Conservation (phyloP, 176 grass and related monocot species). For the Raddia guianensis region DNA sequence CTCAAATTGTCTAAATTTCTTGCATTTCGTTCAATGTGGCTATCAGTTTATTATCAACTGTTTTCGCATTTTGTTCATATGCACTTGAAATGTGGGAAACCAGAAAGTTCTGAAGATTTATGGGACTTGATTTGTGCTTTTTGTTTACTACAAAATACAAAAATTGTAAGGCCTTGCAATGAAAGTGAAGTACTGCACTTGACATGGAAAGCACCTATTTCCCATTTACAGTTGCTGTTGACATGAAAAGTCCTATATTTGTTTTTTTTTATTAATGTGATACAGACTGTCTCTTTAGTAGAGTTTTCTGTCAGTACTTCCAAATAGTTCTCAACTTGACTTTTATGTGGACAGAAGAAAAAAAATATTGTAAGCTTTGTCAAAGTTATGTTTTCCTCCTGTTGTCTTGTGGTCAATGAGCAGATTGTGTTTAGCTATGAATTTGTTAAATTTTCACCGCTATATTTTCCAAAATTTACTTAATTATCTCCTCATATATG, state of each 20-base stretch:
- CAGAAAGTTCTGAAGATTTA: constrained; percentile 8
- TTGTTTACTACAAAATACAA: constrained; percentile 8
- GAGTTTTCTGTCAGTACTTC: constrained; percentile 13
- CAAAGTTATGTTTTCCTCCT: background rate
- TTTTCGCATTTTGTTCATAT: constrained; percentile 14
- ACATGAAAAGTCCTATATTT: background rate
- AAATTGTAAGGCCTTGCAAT: background rate
- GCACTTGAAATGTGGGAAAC: background rate
- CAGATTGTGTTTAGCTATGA: constrained; percentile 27
- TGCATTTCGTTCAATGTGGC: constrained; percentile 30
- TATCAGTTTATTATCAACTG: constrained; percentile 1
- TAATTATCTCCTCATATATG: constrained; percentile 7
- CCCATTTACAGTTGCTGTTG: constrained; percentile 19
- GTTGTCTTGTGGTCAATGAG: constrained; percentile 1
- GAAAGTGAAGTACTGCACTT: background rate
- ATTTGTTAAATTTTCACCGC: background rate
- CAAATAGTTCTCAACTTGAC: background rate
- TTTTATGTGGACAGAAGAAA: background rate
- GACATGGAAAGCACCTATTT: constrained; percentile 18
- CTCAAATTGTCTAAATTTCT: constrained; percentile 6
- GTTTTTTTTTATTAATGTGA: constrained; percentile 8
- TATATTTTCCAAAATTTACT: background rate
- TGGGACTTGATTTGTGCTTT: background rate
- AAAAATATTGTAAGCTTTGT: background rate
- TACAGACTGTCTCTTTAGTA: background rate